Percentiles rank a stretch among this genome's conserved stretches.
phyloP scores from a whole-genome alignment of 768 basidiomycete species.

The Psilocybe tampanensis region DNA sequence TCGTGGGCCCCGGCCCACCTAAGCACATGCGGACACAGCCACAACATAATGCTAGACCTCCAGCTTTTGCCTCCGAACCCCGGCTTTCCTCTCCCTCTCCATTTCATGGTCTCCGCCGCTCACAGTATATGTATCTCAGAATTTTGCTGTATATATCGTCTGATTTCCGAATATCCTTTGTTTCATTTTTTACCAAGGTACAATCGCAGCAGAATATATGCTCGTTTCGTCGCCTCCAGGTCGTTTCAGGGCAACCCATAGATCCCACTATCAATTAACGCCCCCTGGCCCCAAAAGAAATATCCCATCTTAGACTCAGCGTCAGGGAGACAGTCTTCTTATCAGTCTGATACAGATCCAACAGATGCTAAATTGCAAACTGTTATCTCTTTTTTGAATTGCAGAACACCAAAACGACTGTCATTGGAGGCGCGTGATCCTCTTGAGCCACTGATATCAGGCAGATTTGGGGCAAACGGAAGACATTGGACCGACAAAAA shows the following conservation, averaged over 20 bases:
- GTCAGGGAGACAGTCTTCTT: background rate
- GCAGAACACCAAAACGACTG: background rate
- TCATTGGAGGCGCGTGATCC: background rate
- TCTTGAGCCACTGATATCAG: background rate
- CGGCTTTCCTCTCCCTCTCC: too few relatives aligned
- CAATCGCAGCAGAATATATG: too few relatives aligned
- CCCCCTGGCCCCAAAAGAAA: background rate
- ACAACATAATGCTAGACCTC: constrained; percentile 7
- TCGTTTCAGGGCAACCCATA: too few relatives aligned
- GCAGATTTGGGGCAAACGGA: background rate
- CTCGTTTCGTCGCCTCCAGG: too few relatives aligned
- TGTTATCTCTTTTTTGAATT: background rate
- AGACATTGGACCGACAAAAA: background rate
- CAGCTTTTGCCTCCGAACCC: background rate
- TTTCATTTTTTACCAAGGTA: too few relatives aligned
- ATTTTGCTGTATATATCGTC: too few relatives aligned
- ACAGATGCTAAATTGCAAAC: background rate
- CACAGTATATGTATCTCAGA: too few relatives aligned
- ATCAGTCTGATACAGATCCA: constrained; percentile 1
- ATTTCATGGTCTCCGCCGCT: too few relatives aligned
- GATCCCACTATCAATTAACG: too few relatives aligned
- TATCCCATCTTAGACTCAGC: background rate
- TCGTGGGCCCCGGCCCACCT: background rate
- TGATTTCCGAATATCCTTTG: too few relatives aligned
- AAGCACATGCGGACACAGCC: constrained; percentile 17